Evolutionary conservation across 148 eudicot genomes (phyloP), one percentile per base, ranked within the genome.

Genomic region (Tetragonia tetragonoides): DNA sequence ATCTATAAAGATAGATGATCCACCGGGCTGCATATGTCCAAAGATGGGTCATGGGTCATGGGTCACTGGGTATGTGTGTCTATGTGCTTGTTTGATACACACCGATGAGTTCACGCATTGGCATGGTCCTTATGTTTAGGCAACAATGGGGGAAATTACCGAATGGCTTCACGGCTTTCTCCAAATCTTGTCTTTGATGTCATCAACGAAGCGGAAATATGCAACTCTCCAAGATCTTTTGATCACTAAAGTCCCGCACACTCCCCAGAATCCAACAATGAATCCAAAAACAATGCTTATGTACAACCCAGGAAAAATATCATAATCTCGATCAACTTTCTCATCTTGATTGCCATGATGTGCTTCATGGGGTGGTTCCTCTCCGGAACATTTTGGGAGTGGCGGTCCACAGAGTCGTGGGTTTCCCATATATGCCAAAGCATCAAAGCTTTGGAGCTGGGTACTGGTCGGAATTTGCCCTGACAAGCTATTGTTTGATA

Each of bases 201-300:
- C 4, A 7, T 68, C 71, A 7, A 68, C 7, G 14, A 41, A 68
- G 4, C 16, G 51, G 18, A 68, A 68, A 20, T 17, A 42, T 23
- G 71, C 24, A 20, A 11, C n/a, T 68, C 71, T 68, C 71, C 71
- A 68, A 17, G 71, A 40, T 8, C 24, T 17, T 20, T 68, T 68
- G 23, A 68, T 23, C 28, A 68, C 24, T 9, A 68, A 42, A 68
- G 51, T 40, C 2, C 71, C 71, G 8, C 28, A 41, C 0, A 68
- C 71, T 17, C 12, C 71, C 49, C 49, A 68, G 71, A 68, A 68
- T 7, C 71, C 71, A 0, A n/a, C 16, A 7, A 68, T 40, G 8
- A 68, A 68, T 42, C 71, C 71, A 42, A 68, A 51, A 0, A 68
- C 24, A 12, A 42, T 12, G n/a, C 71, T 68, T 41, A 68, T 42